Evolutionary conservation across 2,329 filamentous ascomycete species (phyloP), one percentile per base, ranked within the genome.

Genomic region (Colletotrichum sp.): DNA sequence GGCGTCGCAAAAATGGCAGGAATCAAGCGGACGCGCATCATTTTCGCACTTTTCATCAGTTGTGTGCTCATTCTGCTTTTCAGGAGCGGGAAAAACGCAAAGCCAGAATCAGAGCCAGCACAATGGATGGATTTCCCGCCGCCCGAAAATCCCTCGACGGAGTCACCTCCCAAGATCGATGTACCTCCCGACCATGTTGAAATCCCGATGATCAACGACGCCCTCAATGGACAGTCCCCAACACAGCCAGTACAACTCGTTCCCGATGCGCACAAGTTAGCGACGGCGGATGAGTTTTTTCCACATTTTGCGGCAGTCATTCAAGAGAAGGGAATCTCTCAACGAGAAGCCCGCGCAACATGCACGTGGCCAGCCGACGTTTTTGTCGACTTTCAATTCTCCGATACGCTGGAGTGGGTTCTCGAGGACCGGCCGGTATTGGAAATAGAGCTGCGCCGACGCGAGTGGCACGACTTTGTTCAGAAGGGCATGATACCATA

Each of bases 361-460:
- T 74, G 72, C 63, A 71, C 34, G 3, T 74, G 72, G 72, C 72
- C 67, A 12, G 67, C 67, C 16, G 67, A 71, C 7, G 57, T 43
- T 3, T 74, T 65, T 30, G 60, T 71, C 15, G 36, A 74, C 21
- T 74, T 74, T 5, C 72, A 74, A 16, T 74, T 74, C 32, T 52
- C 72, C 7, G 52, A 71, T n/a, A 52, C 67, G 26, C 34, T 71
- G 24, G 67, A 65, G 8, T 74, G 72, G 72, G 72, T 71, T n/a
- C 21, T 74, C 10, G 60, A 74, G 34, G 67, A 66, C 12, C 67
- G 72, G 2, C 72, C 72, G 15, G 36, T 60, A 2, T 30, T 74
- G 21, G 72, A 74, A 15, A 74, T 74, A 15, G 72, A 74, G 72
- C 67, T 72, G 12, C 72, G 67, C 10, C 68, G 72, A 18, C 72